Conservation (phyloP, 805 yeast genomes). For the Dipodascus geniculatus region DNA sequence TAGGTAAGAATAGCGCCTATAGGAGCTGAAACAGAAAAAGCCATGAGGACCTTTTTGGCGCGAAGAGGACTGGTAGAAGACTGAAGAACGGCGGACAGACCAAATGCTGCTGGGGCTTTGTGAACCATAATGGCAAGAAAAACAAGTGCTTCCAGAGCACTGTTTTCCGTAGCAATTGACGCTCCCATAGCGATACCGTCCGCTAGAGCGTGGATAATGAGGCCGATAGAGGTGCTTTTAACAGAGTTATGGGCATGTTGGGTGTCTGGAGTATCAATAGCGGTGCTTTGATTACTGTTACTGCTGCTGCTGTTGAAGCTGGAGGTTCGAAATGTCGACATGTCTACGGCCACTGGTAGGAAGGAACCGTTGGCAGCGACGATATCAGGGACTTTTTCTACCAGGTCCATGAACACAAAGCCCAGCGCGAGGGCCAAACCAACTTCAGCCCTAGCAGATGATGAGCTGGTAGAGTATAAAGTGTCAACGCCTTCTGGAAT, state of each 20-base stretch:
- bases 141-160: conserved; percentile 33
- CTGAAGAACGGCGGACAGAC: conserved; percentile 44
- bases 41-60: conserved; percentile 33
- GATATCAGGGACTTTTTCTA: conserved; percentile 32
- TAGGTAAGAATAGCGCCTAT: conserved; percentile 44
- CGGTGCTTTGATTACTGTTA: not conserved
- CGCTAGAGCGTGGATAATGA: conserved; percentile 53
- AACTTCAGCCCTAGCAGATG: conserved; percentile 16
- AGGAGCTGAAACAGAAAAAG: conserved; percentile 54
- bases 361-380: conserved; percentile 5
- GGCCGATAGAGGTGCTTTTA: conserved; percentile 38
- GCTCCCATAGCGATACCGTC: conserved; percentile 71
- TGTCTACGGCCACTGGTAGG: conserved; percentile 16
- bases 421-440: conserved; percentile 45
- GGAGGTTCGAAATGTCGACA: conserved; percentile 18
- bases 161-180: conserved; percentile 31
- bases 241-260: not conserved
- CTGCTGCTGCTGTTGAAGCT: conserved; percentile 1
- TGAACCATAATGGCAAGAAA: conserved; percentile 54
- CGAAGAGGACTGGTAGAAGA: conserved; percentile 26
- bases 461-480: conserved; percentile 17
- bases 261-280: not conserved
- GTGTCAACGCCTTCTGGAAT: conserved; percentile 57
- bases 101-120: conserved; percentile 66
- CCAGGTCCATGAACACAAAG: conserved; percentile 38